phyloP scores from a whole-genome alignment of 176 grass and related monocot genomes.

The Aegilops umbellulata region DNA sequence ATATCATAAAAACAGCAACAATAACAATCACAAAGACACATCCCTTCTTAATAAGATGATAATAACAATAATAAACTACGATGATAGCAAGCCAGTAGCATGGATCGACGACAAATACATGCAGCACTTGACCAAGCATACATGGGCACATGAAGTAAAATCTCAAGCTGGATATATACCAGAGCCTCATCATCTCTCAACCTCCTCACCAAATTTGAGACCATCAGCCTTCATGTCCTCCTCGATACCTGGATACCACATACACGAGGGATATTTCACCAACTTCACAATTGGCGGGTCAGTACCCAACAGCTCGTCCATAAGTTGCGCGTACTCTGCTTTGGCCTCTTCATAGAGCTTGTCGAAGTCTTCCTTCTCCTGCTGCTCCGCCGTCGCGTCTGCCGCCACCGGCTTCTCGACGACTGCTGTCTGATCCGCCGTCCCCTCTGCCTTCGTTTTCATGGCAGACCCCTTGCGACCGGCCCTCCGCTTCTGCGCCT shows the following conservation, averaged over 20 bases:
- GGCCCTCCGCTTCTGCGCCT: neutral
- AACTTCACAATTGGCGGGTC: too few relatives aligned
- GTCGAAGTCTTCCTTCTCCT: neutral
- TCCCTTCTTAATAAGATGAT: too few relatives aligned
- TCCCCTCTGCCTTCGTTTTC: neutral
- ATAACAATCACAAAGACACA: too few relatives aligned
- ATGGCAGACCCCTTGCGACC: neutral
- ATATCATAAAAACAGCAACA: too few relatives aligned
- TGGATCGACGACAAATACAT: too few relatives aligned
- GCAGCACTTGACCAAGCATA: too few relatives aligned
- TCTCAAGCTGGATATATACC: too few relatives aligned
- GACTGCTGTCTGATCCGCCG: too few relatives aligned
- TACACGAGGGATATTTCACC: neutral
- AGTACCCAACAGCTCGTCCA: rapidly evolving
- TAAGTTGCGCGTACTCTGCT: neutral
- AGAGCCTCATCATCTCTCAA: too few relatives aligned
- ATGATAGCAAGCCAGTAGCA: too few relatives aligned
- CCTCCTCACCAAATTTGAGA: neutral
- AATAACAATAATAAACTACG: too few relatives aligned
- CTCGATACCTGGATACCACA: neutral
- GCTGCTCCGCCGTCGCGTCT: neutral
- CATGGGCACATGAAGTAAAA: too few relatives aligned
- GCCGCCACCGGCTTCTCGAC: neutral
- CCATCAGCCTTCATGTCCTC: neutral
- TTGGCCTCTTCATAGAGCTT: neutral